Base-by-base conservation (phyloP, 768 basidiomycete species). In the Leccinum subtestaceum region DNA sequence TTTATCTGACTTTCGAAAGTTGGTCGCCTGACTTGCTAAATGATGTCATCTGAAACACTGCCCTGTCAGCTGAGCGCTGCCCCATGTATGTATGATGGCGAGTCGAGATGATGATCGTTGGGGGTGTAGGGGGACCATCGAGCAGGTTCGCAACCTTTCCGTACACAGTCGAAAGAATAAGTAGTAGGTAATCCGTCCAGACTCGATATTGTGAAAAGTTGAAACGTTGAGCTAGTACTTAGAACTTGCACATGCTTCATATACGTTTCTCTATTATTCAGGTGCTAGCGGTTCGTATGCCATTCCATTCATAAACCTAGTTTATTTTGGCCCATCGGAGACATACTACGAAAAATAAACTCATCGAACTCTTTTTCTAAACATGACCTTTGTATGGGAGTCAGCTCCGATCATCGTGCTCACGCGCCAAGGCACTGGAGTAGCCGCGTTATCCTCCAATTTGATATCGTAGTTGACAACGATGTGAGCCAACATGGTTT, bases 401-500 rank as follows among this genome's bases (percentile, higher is more conserved):
- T 32, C n/a, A 12, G 31, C 23, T 19, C 13, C 31, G 31, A 19
- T 2, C 31, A 19, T 5, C 11, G 31, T 32, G 25, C 50, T 31
- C 17, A 51, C 23, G 29, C 13, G 50, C 50, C 23, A 51, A 13
- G 17, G 29, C 1, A 5, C 17, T 12, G 50, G 50, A 7, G 2
- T 6, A 0, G 50, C 10, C 19, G 31, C 9, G 12, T 25, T 17
- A 2, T 15, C 32, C 34, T 34, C 32, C 19, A 52, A 19, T 15
- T 21, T 36, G 34, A 52, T 0, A 19, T 52, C 32, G 13, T 52
- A 52, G 5, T 13, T 36, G 2, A 52, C 19, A 13, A 52, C 51
- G 51, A 52, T n/a, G 19, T 52, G 51, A 8, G 51, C 51, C 51
- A 52, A 23, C 51, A 52, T 52, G 51, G 34, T 36, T 52, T 52